Percentiles rank a stretch among this genome's conserved stretches.
phyloP scores from a whole-genome alignment of 1,139 yeast species.

The Pichia sp. region DNA sequence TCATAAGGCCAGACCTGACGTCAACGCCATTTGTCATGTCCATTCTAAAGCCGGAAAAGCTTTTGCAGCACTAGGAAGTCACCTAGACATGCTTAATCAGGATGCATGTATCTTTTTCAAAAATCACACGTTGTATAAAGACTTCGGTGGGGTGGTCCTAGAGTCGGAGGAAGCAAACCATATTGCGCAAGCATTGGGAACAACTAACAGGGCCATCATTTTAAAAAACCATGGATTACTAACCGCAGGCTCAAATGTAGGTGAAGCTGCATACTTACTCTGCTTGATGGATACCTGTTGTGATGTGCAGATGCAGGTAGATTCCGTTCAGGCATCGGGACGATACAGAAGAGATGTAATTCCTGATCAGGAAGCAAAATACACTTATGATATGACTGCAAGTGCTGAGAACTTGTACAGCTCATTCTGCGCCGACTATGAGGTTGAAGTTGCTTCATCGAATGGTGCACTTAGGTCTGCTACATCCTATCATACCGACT shows the following conservation, averaged over 20 bases:
- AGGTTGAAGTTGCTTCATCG: neutral
- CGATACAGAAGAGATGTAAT: neutral
- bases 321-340: constrained; percentile 35
- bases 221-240: constrained; percentile 78
- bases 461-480: neutral
- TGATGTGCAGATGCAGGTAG: constrained; percentile 66
- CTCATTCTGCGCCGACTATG: neutral
- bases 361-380: neutral
- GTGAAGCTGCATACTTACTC: constrained; percentile 54
- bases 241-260: constrained; percentile 74
- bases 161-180: constrained; percentile 64
- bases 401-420: neutral
- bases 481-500: neutral
- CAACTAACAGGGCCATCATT: constrained; percentile 54
- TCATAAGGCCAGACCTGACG: constrained; percentile 74
- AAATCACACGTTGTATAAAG: constrained; percentile 58
- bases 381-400: neutral
- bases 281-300: constrained; percentile 66
- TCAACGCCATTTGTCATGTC: constrained; percentile 77
- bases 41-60: constrained; percentile 76
- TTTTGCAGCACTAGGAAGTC: constrained; percentile 65
- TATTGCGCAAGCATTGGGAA: constrained; percentile 64
- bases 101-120: constrained; percentile 69
- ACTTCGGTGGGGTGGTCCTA: constrained; percentile 78
- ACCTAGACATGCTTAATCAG: constrained; percentile 75